Evolutionary conservation across 768 basidiomycete genomes (phyloP).

Genomic region (Leccinum subgranulosum): DNA sequence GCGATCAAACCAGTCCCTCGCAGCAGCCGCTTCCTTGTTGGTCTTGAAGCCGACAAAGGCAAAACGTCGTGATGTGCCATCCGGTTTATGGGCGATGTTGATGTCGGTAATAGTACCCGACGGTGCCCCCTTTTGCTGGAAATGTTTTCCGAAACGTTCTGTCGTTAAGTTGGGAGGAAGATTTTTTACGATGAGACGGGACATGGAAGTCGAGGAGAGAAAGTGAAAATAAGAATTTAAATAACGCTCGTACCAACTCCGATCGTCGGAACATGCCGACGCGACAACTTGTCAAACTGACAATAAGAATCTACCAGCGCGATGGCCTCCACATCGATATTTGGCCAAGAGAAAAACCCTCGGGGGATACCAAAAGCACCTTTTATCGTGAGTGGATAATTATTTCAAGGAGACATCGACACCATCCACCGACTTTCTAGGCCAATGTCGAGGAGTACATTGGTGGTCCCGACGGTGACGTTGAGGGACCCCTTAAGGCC

Average conservation of each 20-base stretch:
- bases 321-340: constrained; percentile 31
- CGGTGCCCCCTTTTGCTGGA: constrained; percentile 58
- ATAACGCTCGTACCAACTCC: constrained; percentile 11
- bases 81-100: constrained; percentile 70
- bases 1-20: constrained; percentile 79
- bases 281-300: background rate
- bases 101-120: constrained; percentile 79
- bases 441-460: constrained; percentile 85
- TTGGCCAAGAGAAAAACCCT: constrained; percentile 62
- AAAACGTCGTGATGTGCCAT: constrained; percentile 82
- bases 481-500: constrained; percentile 71
- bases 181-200: constrained; percentile 81
- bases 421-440: constrained; percentile 38
- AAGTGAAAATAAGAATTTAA: background rate
- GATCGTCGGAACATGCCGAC: constrained; percentile 23
- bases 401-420: background rate
- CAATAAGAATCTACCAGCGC: background rate
- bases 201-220: constrained; percentile 45
- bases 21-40: constrained; percentile 66
- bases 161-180: constrained; percentile 68
- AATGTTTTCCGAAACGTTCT: constrained; percentile 62
- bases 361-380: constrained; percentile 94
- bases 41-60: constrained; percentile 92
- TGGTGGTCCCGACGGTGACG: constrained; percentile 71
- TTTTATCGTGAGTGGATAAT: constrained; percentile 71